Conservation (phyloP, 2,329 filamentous ascomycete species). For the Talaromyces atroroseus region DNA sequence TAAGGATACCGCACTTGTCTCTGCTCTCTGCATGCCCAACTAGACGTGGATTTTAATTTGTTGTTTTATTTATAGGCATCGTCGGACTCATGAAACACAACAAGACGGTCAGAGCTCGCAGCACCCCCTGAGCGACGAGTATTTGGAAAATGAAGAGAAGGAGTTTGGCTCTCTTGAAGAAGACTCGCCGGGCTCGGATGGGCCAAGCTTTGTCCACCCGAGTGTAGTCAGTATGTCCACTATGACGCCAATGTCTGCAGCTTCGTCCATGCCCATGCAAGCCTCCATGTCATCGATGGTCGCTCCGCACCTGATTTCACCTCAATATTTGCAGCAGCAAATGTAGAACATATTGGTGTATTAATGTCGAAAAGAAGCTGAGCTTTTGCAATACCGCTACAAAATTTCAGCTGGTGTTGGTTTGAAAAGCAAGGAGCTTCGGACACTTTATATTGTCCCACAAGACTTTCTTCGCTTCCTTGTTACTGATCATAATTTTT, state of each 20-base stretch:
- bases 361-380: background rate
- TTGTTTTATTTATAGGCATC: constrained; percentile 50
- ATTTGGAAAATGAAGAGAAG: constrained; percentile 67
- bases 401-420: background rate
- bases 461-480: constrained; percentile 6
- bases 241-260: constrained; percentile 33
- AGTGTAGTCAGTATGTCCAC: constrained; percentile 29
- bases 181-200: constrained; percentile 56
- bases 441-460: background rate
- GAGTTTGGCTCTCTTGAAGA: constrained; percentile 76
- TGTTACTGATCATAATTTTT: constrained; percentile 11
- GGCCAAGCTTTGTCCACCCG: constrained; percentile 20
- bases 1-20: constrained; percentile 53
- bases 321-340: constrained; percentile 39
- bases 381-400: background rate
- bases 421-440: background rate
- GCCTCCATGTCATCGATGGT: constrained; percentile 38
- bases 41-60: background rate
- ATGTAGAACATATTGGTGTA: constrained; percentile 23
- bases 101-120: constrained; percentile 50
- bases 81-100: constrained; percentile 73
- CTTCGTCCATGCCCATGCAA: constrained; percentile 30
- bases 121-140: constrained; percentile 59
- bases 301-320: constrained; percentile 38
- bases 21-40: background rate